Conservation (phyloP, 352 stramenopile species). For the Phytophthora multivora region DNA sequence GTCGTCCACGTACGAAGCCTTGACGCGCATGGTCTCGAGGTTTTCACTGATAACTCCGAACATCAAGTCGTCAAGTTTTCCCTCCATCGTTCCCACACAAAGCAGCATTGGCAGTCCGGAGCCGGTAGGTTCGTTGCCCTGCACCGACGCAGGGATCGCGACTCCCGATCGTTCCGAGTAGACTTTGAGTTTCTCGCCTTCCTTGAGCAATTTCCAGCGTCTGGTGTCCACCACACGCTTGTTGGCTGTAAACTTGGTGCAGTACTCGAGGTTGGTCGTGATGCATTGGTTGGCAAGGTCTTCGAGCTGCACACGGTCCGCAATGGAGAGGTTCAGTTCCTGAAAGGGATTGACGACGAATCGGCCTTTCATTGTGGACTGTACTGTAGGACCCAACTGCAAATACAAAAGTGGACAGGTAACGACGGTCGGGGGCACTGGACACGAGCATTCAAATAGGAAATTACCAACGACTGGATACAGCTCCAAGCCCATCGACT, state of each 20-base stretch:
- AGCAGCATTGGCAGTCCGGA: conserved; percentile 43
- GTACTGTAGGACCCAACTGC: not conserved
- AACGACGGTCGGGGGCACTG: not conserved
- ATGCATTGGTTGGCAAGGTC: conserved; percentile 32
- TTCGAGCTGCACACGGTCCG: conserved; percentile 15
- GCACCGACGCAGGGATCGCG: not conserved
- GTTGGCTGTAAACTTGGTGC: conserved; percentile 9
- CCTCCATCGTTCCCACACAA: conserved; percentile 42
- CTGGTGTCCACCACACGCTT: conserved; percentile 17
- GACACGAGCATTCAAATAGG: not conserved
- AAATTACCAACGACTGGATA: conserved; percentile 12
- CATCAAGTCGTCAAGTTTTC: conserved; percentile 60
- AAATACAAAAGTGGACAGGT: conserved; percentile 15
- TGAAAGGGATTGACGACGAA: conserved; percentile 37
- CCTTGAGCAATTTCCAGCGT: conserved; percentile 31
- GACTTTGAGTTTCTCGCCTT: conserved; percentile 24
- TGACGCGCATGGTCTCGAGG: conserved; percentile 49
- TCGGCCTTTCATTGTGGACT: conserved; percentile 24
- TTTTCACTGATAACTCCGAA: conserved; percentile 44
- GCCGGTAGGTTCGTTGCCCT: conserved; percentile 1
- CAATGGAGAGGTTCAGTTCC: conserved; percentile 12
- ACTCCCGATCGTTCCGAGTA: conserved; percentile 23
- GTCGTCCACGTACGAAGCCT: conserved; percentile 47
- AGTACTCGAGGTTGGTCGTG: conserved; percentile 23
- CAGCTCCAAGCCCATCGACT: conserved; percentile 6